Evolutionary conservation across 805 yeast genomes (phyloP).

Genomic region (Metschnikowia shivogae): DNA sequence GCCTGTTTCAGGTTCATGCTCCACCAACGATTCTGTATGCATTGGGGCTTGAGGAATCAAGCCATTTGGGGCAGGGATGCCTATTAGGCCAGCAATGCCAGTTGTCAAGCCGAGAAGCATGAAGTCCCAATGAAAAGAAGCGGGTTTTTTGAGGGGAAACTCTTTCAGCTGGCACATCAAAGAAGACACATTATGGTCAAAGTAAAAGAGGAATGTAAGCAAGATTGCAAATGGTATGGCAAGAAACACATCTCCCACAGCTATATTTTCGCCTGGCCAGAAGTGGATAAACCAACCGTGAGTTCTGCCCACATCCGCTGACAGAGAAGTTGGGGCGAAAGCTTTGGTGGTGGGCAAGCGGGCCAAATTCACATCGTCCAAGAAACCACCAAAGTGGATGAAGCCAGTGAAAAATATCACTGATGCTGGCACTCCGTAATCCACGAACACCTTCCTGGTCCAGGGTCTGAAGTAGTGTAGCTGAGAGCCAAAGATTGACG

Average conservation of each 20-base stretch:
- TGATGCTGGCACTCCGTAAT: constrained; percentile 78
- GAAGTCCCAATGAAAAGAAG: constrained; percentile 92
- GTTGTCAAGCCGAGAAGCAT: constrained; percentile 80
- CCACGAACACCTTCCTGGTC: constrained; percentile 68
- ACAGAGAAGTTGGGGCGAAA: constrained; percentile 62
- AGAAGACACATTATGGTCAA: constrained; percentile 93
- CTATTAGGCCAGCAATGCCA: constrained; percentile 80
- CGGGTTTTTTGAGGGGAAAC: constrained; percentile 79
- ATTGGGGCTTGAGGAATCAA: constrained; percentile 95
- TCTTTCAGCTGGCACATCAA: constrained; percentile 85
- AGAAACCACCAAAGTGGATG: constrained; percentile 81
- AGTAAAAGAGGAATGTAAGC: constrained; percentile 79
- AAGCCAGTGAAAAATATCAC: constrained; percentile 92
- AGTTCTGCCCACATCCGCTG: constrained; percentile 29
- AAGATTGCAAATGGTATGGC: constrained; percentile 92
- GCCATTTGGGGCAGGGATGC: constrained; percentile 96
- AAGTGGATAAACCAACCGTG: constrained; percentile 77
- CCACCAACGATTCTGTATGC: constrained; percentile 75
- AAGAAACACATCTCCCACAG: constrained; percentile 73
- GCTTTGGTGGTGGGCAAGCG: constrained; percentile 67
- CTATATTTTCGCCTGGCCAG: constrained; percentile 54
- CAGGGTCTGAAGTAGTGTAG: constrained; percentile 58
- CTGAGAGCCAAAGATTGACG: constrained; percentile 52
- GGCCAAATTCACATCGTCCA: constrained; percentile 53
- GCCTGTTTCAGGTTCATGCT: constrained; percentile 40